phyloP scores from a whole-genome alignment of 2,329 filamentous ascomycete genomes.

The Ascochyta clinopodiicola region DNA sequence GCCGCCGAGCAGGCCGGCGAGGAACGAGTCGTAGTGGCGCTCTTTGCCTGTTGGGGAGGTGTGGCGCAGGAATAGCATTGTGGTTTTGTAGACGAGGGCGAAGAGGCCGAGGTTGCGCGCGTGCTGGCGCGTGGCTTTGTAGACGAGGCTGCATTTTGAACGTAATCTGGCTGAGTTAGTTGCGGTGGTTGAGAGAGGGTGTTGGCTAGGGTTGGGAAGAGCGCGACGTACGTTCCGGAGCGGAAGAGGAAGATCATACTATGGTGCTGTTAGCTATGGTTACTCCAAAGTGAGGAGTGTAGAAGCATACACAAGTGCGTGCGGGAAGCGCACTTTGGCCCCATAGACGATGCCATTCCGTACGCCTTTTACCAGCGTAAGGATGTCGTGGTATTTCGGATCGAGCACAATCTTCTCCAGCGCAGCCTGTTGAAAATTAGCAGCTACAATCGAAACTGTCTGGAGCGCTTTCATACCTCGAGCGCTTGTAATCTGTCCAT shows the following conservation, averaged over 20 bases:
- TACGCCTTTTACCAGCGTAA: constrained; percentile 87
- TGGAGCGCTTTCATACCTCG: constrained; percentile 28
- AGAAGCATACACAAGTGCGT: constrained; percentile 78
- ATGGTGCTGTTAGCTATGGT: constrained; percentile 10
- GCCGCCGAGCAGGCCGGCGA: constrained; percentile 86
- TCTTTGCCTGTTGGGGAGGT: constrained; percentile 58
- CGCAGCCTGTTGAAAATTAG: constrained; percentile 60
- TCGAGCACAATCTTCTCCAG: constrained; percentile 81
- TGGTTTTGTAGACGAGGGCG: constrained; percentile 85
- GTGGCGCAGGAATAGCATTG: constrained; percentile 76
- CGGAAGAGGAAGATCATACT: constrained; percentile 98
- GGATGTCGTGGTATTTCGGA: constrained; percentile 81
- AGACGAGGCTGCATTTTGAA: constrained; percentile 78
- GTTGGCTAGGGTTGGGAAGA: neutral
- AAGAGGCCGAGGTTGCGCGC: constrained; percentile 92
- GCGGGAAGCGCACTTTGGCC: constrained; percentile 95
- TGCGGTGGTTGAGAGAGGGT: neutral
- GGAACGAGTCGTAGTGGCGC: constrained; percentile 80
- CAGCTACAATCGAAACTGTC: neutral
- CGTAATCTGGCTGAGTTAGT: constrained; percentile 60
- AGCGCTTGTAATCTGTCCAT: constrained; percentile 46
- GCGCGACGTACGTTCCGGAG: constrained; percentile 74
- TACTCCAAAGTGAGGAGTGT: neutral
- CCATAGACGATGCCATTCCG: constrained; percentile 98
- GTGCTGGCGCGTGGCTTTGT: constrained; percentile 87